Base-by-base conservation (phyloP, 2,329 filamentous ascomycete genomes). In the Colletotrichum salicis region DNA sequence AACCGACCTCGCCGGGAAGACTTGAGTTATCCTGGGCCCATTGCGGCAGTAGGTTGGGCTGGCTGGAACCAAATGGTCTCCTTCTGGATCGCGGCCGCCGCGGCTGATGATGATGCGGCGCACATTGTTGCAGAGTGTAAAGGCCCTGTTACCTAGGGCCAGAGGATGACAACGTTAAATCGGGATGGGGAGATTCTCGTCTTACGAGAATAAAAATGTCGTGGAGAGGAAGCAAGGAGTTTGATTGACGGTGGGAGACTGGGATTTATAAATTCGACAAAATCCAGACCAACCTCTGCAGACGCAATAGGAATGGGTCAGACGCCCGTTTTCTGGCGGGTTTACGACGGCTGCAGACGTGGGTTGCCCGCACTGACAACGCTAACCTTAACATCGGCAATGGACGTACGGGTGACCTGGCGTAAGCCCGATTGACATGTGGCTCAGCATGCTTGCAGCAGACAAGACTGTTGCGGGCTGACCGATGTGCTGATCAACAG, bases 121-220 rank as follows among this genome's bases (percentile, higher is more conserved):
- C 59, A 54, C 71, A 74, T 74, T 71, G 67, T 71, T 71, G 66
- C 71, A 74, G 73, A 73, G 73, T 73, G 71, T 67, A 70, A 31
- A 37, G 70, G 73, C 67, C 73, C 65, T 64, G 59, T 71, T 60
- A 69, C 8, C 65, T 29, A 33, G 69, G 69, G 69, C 69, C 65
- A 48, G 54, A 19, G 48, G 29, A 48, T 51, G 65, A 59, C 65
- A 56, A 56, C 45, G 52, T 35, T 24, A 3, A 31, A 24, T 29
- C 31, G 54, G 27, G 48, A 27, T 19, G 15, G 37, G 48, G 41
- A 48, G 37, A 55, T 4, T 64, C 59, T 60, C 67, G 71, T 35
- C 64, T 52, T 48, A 41, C 55, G 63, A 64, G 64, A 64, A 33
- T 41, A 12, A 35, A 35, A n/a, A 37, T 64, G 45, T 54, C 55